These are phyloP conservation scores for Cicer arietinum DNA, from an alignment of 306 rosid species.

Conservation along the genomic window DNA sequence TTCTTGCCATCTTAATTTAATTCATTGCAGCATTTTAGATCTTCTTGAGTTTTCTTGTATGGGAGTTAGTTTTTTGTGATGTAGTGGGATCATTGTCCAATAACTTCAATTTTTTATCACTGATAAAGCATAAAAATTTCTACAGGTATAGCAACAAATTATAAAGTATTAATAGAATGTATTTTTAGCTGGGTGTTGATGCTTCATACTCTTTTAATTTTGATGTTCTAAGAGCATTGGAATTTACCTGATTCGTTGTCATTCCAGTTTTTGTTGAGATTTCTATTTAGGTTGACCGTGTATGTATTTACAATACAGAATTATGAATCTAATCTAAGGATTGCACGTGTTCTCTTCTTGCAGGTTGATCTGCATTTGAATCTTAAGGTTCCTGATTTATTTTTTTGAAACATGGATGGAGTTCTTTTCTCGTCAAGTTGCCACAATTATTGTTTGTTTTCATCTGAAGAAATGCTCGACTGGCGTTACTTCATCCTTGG, in stretches of 20 bases:
- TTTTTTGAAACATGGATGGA: slow-evolving; percentile 75
- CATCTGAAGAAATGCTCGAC: slow-evolving; percentile 90
- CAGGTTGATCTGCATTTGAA: slow-evolving; percentile 70
- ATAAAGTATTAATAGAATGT: not conserved
- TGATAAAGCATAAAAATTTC: not conserved
- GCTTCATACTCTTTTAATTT: not conserved
- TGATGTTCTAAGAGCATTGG: not conserved
- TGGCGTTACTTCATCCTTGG: slow-evolving; percentile 81
- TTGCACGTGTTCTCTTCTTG: slow-evolving; percentile 23
- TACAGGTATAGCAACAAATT: slow-evolving; percentile 5
- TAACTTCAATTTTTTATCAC: not conserved
- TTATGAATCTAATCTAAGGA: slow-evolving; percentile 5
- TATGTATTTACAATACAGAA: slow-evolving; percentile 7
- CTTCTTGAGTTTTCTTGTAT: not conserved
- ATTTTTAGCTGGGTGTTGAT: slow-evolving; percentile 12
- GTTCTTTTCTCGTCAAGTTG: slow-evolving; percentile 71
- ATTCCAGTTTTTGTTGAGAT: slow-evolving; percentile 1
- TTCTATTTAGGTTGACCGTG: not conserved
- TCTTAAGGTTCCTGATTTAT: slow-evolving; percentile 51
- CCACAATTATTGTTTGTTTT: slow-evolving; percentile 71
- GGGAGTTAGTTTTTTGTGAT: slow-evolving; percentile 10
- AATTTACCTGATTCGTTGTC: not conserved
- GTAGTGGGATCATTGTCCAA: not conserved
- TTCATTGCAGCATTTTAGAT: not conserved
- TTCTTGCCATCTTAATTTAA: not conserved